Evolutionary conservation across 495 filamentous ascomycete genomes (phyloP), one percentile per base, ranked within the genome.

Genomic region (Xylaria bambusicola): DNA sequence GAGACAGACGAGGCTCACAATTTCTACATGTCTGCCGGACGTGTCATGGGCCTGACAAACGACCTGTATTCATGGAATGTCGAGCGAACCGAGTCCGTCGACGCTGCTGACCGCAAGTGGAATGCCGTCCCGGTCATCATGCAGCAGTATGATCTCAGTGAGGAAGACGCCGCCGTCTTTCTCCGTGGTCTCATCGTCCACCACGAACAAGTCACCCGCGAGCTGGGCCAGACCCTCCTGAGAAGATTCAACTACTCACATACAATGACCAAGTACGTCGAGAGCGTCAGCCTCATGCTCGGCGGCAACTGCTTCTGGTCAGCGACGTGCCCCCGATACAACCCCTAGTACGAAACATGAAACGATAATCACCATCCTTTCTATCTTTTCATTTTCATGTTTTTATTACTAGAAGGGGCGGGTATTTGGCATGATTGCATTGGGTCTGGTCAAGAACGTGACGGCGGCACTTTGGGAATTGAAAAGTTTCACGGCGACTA

Each of bases 251-350:
- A 9, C 20, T 53, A 60, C 40, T 60, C 57, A 3, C 6, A 10
- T 0, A 60, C 48, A 0, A 60, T 60, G 57, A 46, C 57, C 7
- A 46, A 52, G 21, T 60, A 60, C 15, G 49, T 60, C 21, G 49
- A 60, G 31, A 40, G 47, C 2, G 57, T 60, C 29, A 24, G 57
- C n/a, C 40, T 60, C 40, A 60, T 60, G 57, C 18, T 60, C 7
- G 57, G 57, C 13, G 57, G 57, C 38, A 60, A 60, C 40, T 60
- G 57, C 41, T 60, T 60, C 29, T 60, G 57, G 57, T 60, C 57
- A 6, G 57, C 57, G 1, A 53, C 49, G 5, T 60, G 57, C 17
- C 57, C 57, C 6, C 38, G 57, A 17, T 60, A 60, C 49, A 60
- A 60, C 27, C 49, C 57, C 7, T n/a, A n/a, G n/a, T n/a, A n/a